Percentiles rank a stretch among this genome's conserved stretches.
These are phyloP conservation scores for Zymoseptoria passerinii DNA, from an alignment of 2,329 filamentous ascomycete species.

Conservation along the genomic window DNA sequence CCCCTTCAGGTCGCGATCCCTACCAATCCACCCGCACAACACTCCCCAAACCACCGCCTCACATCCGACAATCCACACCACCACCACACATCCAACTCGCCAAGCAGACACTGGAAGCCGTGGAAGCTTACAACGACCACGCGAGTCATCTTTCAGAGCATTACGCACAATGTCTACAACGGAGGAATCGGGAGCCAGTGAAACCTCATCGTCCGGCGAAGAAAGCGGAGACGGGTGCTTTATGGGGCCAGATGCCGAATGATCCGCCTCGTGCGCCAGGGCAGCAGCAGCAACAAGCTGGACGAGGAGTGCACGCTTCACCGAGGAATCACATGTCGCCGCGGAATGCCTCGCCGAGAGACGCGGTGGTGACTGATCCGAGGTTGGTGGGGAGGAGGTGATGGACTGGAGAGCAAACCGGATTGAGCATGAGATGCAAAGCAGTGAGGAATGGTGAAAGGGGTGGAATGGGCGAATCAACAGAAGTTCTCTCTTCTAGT, in stretches of 20 bases:
- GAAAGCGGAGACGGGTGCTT: neutral
- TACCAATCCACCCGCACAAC: neutral
- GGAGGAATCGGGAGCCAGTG: neutral
- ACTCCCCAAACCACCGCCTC: neutral
- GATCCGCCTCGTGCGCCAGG: neutral
- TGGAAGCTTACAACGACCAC: constrained; percentile 17
- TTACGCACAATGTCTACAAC: constrained; percentile 14
- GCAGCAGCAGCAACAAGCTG: neutral
- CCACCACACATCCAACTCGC: constrained; percentile 8
- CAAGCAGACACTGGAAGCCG: constrained; percentile 9
- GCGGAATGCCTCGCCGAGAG: constrained; percentile 2
- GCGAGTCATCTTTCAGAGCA: constrained; percentile 10
- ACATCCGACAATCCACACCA: constrained; percentile 8
- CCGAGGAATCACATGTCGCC: too few relatives aligned
- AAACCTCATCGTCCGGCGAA: neutral
- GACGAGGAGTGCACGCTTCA: neutral
- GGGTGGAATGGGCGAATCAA: neutral
- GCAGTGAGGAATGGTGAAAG: neutral
- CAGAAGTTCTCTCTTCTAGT: neutral
- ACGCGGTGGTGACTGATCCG: neutral
- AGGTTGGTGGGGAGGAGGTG: constrained; percentile 1
- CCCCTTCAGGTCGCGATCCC: neutral
- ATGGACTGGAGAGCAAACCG: neutral
- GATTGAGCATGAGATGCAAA: too few relatives aligned
- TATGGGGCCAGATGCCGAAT: neutral